These are phyloP conservation scores for Calonectria honghensis DNA, from an alignment of 2,329 filamentous ascomycete genomes.

Conservation along the genomic window DNA sequence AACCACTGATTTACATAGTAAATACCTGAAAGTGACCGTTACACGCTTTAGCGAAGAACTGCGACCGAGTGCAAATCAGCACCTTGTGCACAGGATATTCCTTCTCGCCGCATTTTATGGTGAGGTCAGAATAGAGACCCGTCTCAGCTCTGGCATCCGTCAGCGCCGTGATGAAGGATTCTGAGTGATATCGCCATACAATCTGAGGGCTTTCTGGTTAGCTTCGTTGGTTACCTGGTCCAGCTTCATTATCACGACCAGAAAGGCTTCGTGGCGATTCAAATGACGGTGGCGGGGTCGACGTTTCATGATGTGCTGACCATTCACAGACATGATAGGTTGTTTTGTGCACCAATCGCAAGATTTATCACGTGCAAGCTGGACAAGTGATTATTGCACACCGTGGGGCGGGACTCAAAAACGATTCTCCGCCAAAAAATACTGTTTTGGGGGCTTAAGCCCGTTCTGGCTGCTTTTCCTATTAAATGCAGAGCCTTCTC, in stretches of 20 bases:
- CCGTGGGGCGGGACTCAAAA: too few species aligned
- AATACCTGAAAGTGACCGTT: neutral
- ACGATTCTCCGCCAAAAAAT: too few species aligned
- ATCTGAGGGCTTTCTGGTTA: neutral
- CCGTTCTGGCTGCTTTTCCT: too few species aligned
- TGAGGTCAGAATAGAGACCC: neutral
- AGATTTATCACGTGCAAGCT: neutral
- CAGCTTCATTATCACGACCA: neutral
- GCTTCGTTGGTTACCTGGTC: neutral
- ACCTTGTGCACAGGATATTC: slow-evolving; percentile 9
- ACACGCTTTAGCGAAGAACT: neutral
- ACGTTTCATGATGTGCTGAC: neutral
- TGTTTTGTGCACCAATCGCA: neutral
- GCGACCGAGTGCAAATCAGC: neutral
- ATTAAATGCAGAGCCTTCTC: too few species aligned
- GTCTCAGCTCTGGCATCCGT: neutral
- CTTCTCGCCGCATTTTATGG: neutral
- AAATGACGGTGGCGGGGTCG: neutral
- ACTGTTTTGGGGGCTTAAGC: too few species aligned
- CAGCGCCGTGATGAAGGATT: neutral
- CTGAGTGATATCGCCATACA: neutral
- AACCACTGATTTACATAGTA: too few species aligned
- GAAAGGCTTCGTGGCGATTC: neutral
- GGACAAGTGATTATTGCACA: too few species aligned
- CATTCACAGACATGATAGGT: neutral